Evolutionary conservation across 768 basidiomycete genomes (phyloP).

Genomic region (Lactarius trivialis): DNA sequence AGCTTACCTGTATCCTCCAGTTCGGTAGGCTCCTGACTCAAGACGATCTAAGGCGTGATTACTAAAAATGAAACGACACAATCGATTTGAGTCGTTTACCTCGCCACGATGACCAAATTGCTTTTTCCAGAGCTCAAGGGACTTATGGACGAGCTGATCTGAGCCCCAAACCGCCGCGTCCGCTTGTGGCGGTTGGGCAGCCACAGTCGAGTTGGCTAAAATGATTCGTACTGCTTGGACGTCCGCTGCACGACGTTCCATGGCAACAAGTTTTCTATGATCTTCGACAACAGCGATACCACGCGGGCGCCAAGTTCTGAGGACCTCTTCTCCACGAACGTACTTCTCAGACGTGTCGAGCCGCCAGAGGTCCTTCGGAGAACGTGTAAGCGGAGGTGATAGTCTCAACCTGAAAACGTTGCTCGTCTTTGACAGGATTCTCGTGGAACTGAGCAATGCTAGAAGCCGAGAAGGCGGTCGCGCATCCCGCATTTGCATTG

Average conservation of each 20-base stretch:
- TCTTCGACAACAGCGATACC: constrained; percentile 88
- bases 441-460: constrained; percentile 70
- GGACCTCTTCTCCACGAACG: constrained; percentile 83
- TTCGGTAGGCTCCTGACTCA: constrained; percentile 65
- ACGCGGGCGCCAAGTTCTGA: constrained; percentile 80
- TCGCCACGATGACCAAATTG: constrained; percentile 69
- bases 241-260: constrained; percentile 74
- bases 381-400: constrained; percentile 78
- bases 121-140: constrained; percentile 78
- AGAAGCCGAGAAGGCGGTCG: constrained; percentile 74
- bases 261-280: constrained; percentile 62
- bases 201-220: constrained; percentile 44
- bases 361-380: constrained; percentile 86
- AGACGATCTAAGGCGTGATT: constrained; percentile 53
- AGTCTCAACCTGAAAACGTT: constrained; percentile 80
- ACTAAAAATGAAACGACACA: constrained; percentile 19
- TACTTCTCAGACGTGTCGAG: constrained; percentile 94
- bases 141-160: constrained; percentile 56
- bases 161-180: constrained; percentile 61
- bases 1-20: constrained; percentile 38
- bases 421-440: constrained; percentile 71
- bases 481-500: constrained; percentile 79
- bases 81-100: constrained; percentile 37
- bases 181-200: constrained; percentile 40
- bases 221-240: constrained; percentile 85